Evolutionary conservation across 1,139 yeast species (phyloP), one percentile per base, ranked within the genome.

Genomic region (Dujonia santamariae): DNA sequence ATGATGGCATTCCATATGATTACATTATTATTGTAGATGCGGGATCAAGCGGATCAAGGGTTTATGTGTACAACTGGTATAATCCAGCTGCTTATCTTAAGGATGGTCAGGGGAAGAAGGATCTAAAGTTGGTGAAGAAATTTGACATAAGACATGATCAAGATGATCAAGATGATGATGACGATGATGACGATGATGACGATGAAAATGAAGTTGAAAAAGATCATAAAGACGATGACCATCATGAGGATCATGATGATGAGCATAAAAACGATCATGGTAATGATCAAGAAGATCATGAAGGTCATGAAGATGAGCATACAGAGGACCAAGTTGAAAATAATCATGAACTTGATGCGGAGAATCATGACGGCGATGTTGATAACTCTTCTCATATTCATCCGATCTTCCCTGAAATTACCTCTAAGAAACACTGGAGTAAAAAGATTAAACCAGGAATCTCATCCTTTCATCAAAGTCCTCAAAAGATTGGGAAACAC

Each of bases 1-100:
- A 54, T 6, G 28, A 28, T 17, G 74, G 72, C 1, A 53, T 68
- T 1, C 83, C 85, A 1, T 76, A 72, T 42, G 80, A 80, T 49
- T 85, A 82, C 53, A 75, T 85, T 3, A 75, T 86, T 2, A 70
- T 86, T 8, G 78, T 86, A 15, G 96, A 86, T 51, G 84, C 95
- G 0, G 95, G 96, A 0, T 83, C 94, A 1, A 79, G 78, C 31
- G 95, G 95, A 0, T 80, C 94, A 1, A 61, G 95, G 12, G 84
- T 84, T 0, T 83, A 74, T 48, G 72, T 86, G 2, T 86, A 86
- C 54, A 71, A 72, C 39, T 84, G 87, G 85, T 61, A 77, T 25
- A 76, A 78, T 41, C 73, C 77, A 0, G n/a, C n/a, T n/a, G n/a
- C n/a, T n/a, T n/a, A n/a, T n/a, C n/a, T n/a, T n/a, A n/a, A n/a